These are phyloP conservation scores for Ammopiptanthus mongolicus DNA, from an alignment of 306 rosid species.

Conservation along the genomic window DNA sequence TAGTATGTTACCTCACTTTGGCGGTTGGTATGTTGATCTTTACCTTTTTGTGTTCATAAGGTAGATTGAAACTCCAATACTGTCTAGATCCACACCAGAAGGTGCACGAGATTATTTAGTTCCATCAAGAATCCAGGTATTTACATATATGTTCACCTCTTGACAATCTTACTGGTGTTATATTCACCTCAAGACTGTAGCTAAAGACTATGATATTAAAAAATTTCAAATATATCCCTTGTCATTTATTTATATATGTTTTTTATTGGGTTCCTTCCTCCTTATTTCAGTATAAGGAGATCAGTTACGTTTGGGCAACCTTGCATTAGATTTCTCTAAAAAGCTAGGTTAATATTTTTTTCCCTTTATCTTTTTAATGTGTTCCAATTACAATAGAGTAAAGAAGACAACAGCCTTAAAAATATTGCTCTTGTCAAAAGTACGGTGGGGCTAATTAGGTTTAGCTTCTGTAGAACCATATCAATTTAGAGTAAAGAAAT, in stretches of 20 bases:
- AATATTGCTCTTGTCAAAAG: neutral
- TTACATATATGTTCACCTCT: conserved; percentile 17
- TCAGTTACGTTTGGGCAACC: neutral
- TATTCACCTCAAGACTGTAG: neutral
- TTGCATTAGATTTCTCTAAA: conserved; percentile 4
- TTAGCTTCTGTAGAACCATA: neutral
- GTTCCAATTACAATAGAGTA: neutral
- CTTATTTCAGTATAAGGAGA: neutral
- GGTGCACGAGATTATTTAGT: conserved; percentile 98
- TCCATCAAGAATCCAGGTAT: conserved; percentile 97
- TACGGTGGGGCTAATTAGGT: neutral
- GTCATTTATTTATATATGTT: neutral
- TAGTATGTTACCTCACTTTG: neutral
- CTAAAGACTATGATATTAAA: neutral
- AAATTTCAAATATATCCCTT: neutral
- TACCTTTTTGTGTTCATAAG: conserved; percentile 62
- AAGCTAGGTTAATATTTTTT: neutral
- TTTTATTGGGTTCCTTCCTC: neutral
- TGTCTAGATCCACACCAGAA: conserved; percentile 95
- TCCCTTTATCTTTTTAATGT: neutral
- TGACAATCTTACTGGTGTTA: neutral
- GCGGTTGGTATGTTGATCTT: conserved; percentile 33
- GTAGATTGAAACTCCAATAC: conserved; percentile 99
- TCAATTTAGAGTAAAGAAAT: no score
- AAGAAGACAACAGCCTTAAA: conserved; percentile 1